Conservation (phyloP, 1,284 basidiomycete species). For the Microbotryum saponariae region DNA sequence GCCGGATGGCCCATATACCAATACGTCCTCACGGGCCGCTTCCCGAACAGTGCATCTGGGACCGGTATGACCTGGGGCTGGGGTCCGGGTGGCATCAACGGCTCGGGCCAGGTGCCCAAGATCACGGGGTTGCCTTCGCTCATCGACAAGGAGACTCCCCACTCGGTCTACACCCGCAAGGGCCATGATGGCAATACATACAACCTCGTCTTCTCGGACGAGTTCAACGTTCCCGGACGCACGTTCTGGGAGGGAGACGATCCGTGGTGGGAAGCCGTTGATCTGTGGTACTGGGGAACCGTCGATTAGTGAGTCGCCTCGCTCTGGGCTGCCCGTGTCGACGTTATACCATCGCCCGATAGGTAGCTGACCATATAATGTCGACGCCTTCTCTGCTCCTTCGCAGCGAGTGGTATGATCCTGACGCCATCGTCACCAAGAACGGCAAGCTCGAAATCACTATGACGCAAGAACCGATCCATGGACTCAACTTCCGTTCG, state of each 20-base stretch:
- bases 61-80: conserved; percentile 24
- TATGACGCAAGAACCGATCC: conserved; percentile 53
- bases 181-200: conserved; percentile 35
- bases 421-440: conserved; percentile 66
- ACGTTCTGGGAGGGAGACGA: conserved; percentile 65
- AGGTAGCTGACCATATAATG: neutral
- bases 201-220: conserved; percentile 69
- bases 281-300: conserved; percentile 63
- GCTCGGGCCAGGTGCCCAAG: conserved; percentile 34
- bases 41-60: conserved; percentile 7
- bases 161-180: conserved; percentile 25
- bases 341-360: conserved; percentile 32
- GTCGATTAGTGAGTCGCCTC: conserved; percentile 14
- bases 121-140: conserved; percentile 33
- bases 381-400: neutral
- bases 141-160: conserved; percentile 43
- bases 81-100: conserved; percentile 28
- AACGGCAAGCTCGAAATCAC: conserved; percentile 74
- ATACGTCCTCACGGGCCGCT: neutral
- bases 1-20: conserved; percentile 22
- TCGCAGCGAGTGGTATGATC: conserved; percentile 49
- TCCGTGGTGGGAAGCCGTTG: conserved; percentile 68
- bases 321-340: conserved; percentile 30
- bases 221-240: conserved; percentile 73
- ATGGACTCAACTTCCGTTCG: conserved; percentile 63